Conservation (phyloP, 2,329 filamentous ascomycete species). For the Ceratocystiopsis brevicomis region DNA sequence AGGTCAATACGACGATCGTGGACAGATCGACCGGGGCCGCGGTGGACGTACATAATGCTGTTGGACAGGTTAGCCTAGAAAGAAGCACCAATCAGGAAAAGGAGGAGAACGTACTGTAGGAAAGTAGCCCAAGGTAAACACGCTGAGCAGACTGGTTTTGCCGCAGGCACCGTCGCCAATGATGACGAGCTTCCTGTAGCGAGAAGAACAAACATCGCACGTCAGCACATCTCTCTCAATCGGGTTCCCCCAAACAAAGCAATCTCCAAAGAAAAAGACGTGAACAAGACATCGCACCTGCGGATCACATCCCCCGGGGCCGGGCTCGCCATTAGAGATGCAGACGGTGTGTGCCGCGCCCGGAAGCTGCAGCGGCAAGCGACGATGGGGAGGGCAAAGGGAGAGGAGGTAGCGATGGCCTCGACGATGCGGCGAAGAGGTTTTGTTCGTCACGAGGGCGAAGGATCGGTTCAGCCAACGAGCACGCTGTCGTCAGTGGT, state of each 20-base stretch:
- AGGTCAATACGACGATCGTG: neutral
- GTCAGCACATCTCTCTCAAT: too few relatives aligned
- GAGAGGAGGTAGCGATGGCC: neutral
- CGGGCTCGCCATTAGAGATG: conserved; percentile 15
- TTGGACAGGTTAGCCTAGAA: conserved; percentile 13
- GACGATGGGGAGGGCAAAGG: too few relatives aligned
- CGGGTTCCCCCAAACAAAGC: too few relatives aligned
- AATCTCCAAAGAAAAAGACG: neutral
- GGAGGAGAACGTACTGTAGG: conserved; percentile 54
- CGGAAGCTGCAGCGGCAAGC: too few relatives aligned
- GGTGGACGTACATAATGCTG: too few relatives aligned
- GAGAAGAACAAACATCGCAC: too few relatives aligned
- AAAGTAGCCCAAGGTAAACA: conserved; percentile 96
- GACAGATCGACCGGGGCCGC: too few relatives aligned
- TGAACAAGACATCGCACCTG: conserved; percentile 12
- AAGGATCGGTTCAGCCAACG: too few relatives aligned
- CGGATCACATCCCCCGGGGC: conserved; percentile 19
- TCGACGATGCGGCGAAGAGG: too few relatives aligned
- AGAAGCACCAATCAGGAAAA: neutral
- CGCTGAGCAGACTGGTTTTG: conserved; percentile 91
- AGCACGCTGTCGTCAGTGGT: too few relatives aligned
- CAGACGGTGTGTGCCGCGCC: too few relatives aligned
- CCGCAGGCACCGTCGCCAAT: conserved; percentile 95
- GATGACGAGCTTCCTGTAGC: conserved; percentile 77
- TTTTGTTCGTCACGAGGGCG: too few relatives aligned